Evolutionary conservation across 306 rosid genomes (phyloP).

Genomic region (Cicer judaicum): DNA sequence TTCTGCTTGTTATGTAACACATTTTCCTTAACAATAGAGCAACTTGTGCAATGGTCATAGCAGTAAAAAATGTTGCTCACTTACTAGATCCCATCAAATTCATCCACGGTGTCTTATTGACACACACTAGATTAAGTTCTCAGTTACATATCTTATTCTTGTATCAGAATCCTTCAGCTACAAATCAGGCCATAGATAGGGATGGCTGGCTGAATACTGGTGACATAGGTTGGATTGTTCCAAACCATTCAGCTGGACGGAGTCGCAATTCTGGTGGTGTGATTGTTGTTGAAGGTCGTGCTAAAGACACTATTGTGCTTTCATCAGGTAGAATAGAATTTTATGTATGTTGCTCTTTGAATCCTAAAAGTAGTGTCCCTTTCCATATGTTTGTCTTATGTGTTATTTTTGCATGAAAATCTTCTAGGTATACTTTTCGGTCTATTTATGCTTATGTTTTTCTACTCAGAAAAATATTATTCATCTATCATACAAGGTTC

Average conservation of each 20-base stretch:
- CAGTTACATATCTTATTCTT: constrained; percentile 46
- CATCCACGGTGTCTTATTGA: constrained; percentile 16
- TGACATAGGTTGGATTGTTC: constrained; percentile 92
- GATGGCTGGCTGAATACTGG: constrained; percentile 94
- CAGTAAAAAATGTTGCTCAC: constrained; percentile 14
- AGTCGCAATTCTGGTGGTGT: constrained; percentile 73
- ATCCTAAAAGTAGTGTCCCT: constrained; percentile 23
- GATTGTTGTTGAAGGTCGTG: constrained; percentile 89
- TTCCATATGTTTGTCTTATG: background rate
- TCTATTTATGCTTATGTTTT: constrained; percentile 1
- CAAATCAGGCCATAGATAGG: constrained; percentile 67
- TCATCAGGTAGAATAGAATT: constrained; percentile 66
- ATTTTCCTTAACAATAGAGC: constrained; percentile 13
- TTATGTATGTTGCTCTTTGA: constrained; percentile 24
- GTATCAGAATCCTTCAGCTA: constrained; percentile 75
- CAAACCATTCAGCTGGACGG: constrained; percentile 75
- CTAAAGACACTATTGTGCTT: constrained; percentile 94
- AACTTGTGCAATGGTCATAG: constrained; percentile 27
- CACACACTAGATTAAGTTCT: constrained; percentile 28
- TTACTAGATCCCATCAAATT: constrained; percentile 23
- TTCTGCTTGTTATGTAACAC: constrained; percentile 20
- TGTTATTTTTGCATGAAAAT: constrained; percentile 20
- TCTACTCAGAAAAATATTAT: background rate
- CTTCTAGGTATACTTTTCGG: background rate
- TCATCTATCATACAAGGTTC: background rate